Conservation (phyloP, 306 rosid genomes). For the Psophocarpus tetragonolobus region DNA sequence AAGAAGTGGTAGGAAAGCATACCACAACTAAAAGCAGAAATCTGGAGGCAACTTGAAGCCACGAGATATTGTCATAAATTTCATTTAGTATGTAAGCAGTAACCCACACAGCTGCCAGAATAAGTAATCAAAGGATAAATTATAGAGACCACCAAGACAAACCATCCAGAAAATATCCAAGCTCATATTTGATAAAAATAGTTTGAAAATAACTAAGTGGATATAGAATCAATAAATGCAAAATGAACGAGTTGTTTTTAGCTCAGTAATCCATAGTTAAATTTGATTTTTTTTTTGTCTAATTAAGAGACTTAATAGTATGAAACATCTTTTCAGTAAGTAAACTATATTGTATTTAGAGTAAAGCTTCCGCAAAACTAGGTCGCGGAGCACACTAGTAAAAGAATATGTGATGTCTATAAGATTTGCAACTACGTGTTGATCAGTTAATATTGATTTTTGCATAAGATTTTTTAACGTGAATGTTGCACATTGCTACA, state of each 20-base stretch:
- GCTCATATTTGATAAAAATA: background rate
- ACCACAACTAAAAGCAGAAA: conserved; percentile 78
- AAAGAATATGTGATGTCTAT: conserved; percentile 5
- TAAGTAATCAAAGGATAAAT: conserved; percentile 32
- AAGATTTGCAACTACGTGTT: conserved; percentile 23
- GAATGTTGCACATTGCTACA: conserved; percentile 13
- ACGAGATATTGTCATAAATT: conserved; percentile 76
- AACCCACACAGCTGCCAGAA: conserved; percentile 78
- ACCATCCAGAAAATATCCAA: conserved; percentile 6
- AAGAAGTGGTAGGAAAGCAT: conserved; percentile 33
- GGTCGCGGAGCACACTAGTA: background rate
- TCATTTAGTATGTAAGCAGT: conserved; percentile 78
- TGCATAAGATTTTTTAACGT: background rate
- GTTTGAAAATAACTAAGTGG: conserved; percentile 5
- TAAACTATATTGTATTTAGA: background rate
- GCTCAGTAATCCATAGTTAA: background rate
- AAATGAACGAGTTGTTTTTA: conserved; percentile 7
- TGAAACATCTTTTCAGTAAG: background rate
- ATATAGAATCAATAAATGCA: conserved; percentile 4
- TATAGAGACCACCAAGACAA: conserved; percentile 10
- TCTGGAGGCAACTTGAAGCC: conserved; percentile 88
- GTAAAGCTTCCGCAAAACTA: conserved; percentile 10
- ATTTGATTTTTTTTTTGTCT: background rate
- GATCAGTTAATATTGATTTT: background rate
- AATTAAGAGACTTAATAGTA: background rate